Evolutionary conservation across 2,329 filamentous ascomycete species (phyloP).

Genomic region (Exophiala bonariae): DNA sequence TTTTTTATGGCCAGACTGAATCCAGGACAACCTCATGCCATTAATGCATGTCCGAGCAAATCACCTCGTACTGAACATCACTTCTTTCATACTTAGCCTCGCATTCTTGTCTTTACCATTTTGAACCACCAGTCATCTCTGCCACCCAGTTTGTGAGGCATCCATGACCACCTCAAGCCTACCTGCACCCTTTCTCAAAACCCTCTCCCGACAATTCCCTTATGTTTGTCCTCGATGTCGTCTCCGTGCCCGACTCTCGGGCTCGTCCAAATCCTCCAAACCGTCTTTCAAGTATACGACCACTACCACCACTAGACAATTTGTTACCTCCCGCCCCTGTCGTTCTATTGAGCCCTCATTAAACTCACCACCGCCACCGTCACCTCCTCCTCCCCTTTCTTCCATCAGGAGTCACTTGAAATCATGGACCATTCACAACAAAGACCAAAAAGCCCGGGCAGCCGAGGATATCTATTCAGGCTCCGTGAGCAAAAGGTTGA

Average conservation of each 20-base stretch:
- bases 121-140: not conserved
- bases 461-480: slow-evolving; percentile 9
- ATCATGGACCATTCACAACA: slow-evolving; percentile 18
- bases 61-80: no score
- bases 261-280: no score
- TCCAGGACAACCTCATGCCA: no score
- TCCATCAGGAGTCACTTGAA: slow-evolving; percentile 20
- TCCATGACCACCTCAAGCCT: not conserved
- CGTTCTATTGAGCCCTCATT: not conserved
- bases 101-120: not conserved
- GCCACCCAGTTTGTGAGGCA: no score
- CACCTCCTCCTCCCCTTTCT: slow-evolving; percentile 1
- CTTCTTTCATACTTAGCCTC: no score
- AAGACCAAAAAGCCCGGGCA: slow-evolving; percentile 13
- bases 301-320: not conserved
- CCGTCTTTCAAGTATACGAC: no score
- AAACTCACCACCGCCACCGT: not conserved
- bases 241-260: not conserved
- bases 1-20: no score
- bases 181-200: not conserved
- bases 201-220: not conserved
- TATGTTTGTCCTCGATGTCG: slow-evolving; percentile 19
- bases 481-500: slow-evolving; percentile 6
- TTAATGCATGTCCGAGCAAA: no score
- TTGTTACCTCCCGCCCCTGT: not conserved